These are phyloP conservation scores for Annulohypoxylon maeteangense DNA, from an alignment of 495 filamentous ascomycete genomes.

Conservation along the genomic window DNA sequence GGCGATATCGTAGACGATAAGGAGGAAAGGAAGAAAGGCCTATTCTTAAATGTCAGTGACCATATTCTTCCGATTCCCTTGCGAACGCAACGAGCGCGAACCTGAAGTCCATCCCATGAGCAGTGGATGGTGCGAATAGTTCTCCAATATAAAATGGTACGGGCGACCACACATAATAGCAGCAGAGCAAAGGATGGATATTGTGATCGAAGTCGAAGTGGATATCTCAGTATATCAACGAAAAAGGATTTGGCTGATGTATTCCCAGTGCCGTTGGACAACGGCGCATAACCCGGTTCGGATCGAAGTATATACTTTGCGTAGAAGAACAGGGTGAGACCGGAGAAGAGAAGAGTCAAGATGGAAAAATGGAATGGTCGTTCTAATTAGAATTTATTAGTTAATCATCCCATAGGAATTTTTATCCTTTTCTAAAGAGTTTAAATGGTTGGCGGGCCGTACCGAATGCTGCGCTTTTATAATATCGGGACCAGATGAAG, in stretches of 20 bases:
- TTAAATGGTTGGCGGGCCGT: constrained; percentile 17
- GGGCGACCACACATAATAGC: constrained; percentile 34
- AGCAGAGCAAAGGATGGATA: constrained; percentile 30
- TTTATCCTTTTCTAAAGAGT: background rate
- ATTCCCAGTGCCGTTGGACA: constrained; percentile 7
- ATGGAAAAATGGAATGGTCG: constrained; percentile 46
- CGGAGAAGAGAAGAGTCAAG: constrained; percentile 31
- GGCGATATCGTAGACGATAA: constrained; percentile 30
- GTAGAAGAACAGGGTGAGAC: constrained; percentile 32
- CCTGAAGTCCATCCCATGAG: constrained; percentile 47
- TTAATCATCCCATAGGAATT: background rate
- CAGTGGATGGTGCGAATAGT: constrained; percentile 46
- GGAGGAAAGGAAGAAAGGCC: constrained; percentile 43
- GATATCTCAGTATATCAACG: constrained; percentile 21
- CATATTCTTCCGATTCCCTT: background rate
- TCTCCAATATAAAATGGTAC: constrained; percentile 43
- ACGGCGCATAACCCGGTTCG: constrained; percentile 13
- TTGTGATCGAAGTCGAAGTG: constrained; percentile 24
- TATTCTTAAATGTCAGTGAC: constrained; percentile 10
- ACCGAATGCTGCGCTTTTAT: constrained; percentile 43
- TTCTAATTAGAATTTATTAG: constrained; percentile 30
- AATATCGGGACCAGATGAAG: constrained; percentile 41
- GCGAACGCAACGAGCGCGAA: constrained; percentile 20
- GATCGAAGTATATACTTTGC: constrained; percentile 29
- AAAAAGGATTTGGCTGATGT: constrained; percentile 21